These are phyloP conservation scores for Hypoxylon sp. DNA, from an alignment of 2,329 filamentous ascomycete genomes.

Conservation along the genomic window DNA sequence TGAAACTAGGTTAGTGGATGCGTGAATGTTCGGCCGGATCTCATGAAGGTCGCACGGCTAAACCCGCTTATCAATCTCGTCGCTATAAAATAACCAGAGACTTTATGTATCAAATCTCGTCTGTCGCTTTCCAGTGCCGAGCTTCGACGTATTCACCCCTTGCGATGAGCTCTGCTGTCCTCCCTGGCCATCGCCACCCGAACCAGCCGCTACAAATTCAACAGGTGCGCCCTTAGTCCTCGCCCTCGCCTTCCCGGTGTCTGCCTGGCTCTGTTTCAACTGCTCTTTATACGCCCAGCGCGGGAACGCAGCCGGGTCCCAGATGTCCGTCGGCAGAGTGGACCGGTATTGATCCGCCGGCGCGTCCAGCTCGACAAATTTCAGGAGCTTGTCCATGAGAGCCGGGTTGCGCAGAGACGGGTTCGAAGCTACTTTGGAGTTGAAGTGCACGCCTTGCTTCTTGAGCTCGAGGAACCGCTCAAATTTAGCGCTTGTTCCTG, in stretches of 20 bases:
- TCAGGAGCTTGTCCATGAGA: slow-evolving; percentile 79
- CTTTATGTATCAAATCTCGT: slow-evolving; percentile 55
- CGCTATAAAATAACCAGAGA: background rate
- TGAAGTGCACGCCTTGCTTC: slow-evolving; percentile 82
- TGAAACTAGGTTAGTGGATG: background rate
- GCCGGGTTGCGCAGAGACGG: slow-evolving; percentile 79
- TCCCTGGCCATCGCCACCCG: slow-evolving; percentile 46
- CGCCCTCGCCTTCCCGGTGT: slow-evolving; percentile 61
- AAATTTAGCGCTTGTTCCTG: slow-evolving; percentile 74
- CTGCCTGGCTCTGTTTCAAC: slow-evolving; percentile 65
- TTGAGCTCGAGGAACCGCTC: slow-evolving; percentile 83
- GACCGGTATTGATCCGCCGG: slow-evolving; percentile 75
- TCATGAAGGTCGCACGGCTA: background rate
- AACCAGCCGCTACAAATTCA: slow-evolving; percentile 63
- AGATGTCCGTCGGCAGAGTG: slow-evolving; percentile 68
- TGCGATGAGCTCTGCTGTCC: slow-evolving; percentile 36
- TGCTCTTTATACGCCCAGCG: slow-evolving; percentile 67
- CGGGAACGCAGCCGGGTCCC: slow-evolving; percentile 71
- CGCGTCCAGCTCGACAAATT: slow-evolving; percentile 71
- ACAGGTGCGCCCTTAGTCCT: slow-evolving; percentile 61
- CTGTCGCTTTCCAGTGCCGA: slow-evolving; percentile 52
- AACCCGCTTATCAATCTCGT: background rate
- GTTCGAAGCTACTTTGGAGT: slow-evolving; percentile 77
- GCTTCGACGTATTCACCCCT: slow-evolving; percentile 24
- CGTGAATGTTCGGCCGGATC: background rate